phyloP scores from a whole-genome alignment of 768 basidiomycete species.

The Boletus speciosus region DNA sequence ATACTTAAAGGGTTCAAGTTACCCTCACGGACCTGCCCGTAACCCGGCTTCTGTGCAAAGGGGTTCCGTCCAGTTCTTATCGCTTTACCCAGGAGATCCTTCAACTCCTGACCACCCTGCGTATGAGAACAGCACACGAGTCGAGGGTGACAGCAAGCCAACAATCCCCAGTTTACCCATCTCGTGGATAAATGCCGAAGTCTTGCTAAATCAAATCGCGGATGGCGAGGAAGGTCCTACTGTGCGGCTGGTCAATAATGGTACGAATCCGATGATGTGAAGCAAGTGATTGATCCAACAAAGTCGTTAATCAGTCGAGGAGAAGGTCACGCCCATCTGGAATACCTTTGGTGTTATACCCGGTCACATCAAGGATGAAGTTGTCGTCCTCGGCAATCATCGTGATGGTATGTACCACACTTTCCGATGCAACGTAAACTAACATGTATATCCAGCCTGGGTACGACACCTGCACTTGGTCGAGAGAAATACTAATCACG shows the following conservation, averaged over 20 bases:
- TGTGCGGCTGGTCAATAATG: constrained; percentile 54
- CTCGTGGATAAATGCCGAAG: constrained; percentile 79
- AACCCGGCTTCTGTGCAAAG: constrained; percentile 83
- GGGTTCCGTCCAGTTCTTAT: constrained; percentile 76
- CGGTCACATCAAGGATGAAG: constrained; percentile 79
- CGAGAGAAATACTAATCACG: neutral
- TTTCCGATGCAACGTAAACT: constrained; percentile 1
- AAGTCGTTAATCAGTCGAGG: constrained; percentile 51
- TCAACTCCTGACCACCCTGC: constrained; percentile 87
- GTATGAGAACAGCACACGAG: constrained; percentile 74
- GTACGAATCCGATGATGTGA: constrained; percentile 28
- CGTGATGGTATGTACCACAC: constrained; percentile 64
- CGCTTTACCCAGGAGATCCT: constrained; percentile 70
- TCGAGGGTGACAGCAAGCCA: constrained; percentile 60
- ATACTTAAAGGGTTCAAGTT: constrained; percentile 8
- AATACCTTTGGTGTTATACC: constrained; percentile 85
- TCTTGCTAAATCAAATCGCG: constrained; percentile 50
- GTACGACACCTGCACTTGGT: constrained; percentile 7
- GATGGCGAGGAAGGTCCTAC: constrained; percentile 35
- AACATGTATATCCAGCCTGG: constrained; percentile 19
- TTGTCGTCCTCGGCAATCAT: constrained; percentile 85
- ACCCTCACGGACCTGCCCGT: constrained; percentile 82
- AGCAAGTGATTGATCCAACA: neutral
- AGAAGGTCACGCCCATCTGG: constrained; percentile 86
- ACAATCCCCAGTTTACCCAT: constrained; percentile 86